A percentile compares a stretch with the other conserved stretches of the same genome.
phyloP scores from a whole-genome alignment of 192 early-diverging fungal species.

The Coemansia sp. region DNA sequence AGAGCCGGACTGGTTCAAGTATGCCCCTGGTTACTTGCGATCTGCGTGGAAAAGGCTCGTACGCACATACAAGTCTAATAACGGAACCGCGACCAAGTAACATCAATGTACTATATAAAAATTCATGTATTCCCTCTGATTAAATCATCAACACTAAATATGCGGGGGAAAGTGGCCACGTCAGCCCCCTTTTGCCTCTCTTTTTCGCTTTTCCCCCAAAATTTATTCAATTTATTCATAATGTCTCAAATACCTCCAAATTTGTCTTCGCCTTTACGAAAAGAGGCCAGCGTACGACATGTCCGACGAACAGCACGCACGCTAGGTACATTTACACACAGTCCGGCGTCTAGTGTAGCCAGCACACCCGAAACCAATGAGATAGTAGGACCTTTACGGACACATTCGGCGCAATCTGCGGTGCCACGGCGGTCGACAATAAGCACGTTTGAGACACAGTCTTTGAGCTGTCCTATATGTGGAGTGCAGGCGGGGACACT shows the following conservation, averaged over 20 bases:
- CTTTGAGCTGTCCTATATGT: constrained; percentile 49
- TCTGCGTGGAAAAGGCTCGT: constrained; percentile 55
- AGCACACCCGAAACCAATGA: neutral
- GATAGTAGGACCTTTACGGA: neutral
- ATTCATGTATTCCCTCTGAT: no score
- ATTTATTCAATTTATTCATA: neutral
- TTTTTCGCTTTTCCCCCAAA: neutral
- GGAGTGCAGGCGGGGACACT: constrained; percentile 54
- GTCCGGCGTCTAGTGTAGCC: constrained; percentile 3
- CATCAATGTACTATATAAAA: neutral
- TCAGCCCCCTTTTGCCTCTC: neutral
- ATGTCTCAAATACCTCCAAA: constrained; percentile 23
- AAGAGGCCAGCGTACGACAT: constrained; percentile 26
- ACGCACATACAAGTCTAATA: constrained; percentile 33
- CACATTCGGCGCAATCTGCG: neutral
- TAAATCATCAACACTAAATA: no score
- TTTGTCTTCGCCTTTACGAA: constrained; percentile 9
- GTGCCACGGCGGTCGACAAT: constrained; percentile 5
- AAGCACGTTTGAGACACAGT: neutral
- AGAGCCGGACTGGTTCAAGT: constrained; percentile 57
- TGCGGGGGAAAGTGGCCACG: no score
- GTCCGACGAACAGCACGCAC: constrained; percentile 44
- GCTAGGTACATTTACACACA: constrained; percentile 18
- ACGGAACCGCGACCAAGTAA: neutral
- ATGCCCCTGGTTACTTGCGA: constrained; percentile 50